Evolutionary conservation across 331 rosid genomes (phyloP).

Genomic region (Stylosanthes scabra): DNA sequence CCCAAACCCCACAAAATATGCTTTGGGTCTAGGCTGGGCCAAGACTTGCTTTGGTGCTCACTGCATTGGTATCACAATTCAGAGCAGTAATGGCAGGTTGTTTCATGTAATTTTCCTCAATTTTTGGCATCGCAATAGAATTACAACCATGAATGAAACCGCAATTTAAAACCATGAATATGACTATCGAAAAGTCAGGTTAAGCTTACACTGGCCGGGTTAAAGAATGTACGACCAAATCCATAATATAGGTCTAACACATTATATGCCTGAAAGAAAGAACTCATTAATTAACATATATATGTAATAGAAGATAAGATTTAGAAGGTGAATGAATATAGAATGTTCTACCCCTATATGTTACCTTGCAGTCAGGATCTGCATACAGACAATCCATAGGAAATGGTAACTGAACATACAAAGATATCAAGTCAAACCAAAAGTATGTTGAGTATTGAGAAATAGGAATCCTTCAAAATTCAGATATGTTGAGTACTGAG

Average conservation of each 20-base stretch:
- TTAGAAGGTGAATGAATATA: not conserved
- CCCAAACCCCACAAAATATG: too few relatives aligned
- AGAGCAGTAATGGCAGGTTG: too few relatives aligned
- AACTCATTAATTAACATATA: slow-evolving; percentile 29
- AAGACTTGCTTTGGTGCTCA: too few relatives aligned
- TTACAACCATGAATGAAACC: too few relatives aligned
- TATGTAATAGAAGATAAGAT: slow-evolving; percentile 20
- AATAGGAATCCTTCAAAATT: slow-evolving; percentile 29
- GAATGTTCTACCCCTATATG: not conserved
- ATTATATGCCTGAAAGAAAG: slow-evolving; percentile 68
- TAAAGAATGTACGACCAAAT: slow-evolving; percentile 86
- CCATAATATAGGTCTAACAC: slow-evolving; percentile 73
- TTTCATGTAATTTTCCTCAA: too few relatives aligned
- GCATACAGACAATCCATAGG: slow-evolving; percentile 92
- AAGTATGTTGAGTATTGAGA: slow-evolving; percentile 12
- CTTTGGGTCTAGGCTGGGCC: too few relatives aligned
- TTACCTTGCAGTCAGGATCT: slow-evolving; percentile 83
- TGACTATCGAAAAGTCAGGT: slow-evolving; percentile 23
- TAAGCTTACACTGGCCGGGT: slow-evolving; percentile 78
- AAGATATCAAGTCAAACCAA: slow-evolving; percentile 38
- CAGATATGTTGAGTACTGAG: slow-evolving; percentile 7
- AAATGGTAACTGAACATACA: slow-evolving; percentile 75
- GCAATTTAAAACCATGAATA: too few relatives aligned
- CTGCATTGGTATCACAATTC: too few relatives aligned
- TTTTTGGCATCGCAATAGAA: too few relatives aligned